Percentiles rank a stretch among this genome's conserved stretches.
These are phyloP conservation scores for Thalassiosira profunda DNA, from an alignment of 108 stramenopile genomes.

Conservation along the genomic window DNA sequence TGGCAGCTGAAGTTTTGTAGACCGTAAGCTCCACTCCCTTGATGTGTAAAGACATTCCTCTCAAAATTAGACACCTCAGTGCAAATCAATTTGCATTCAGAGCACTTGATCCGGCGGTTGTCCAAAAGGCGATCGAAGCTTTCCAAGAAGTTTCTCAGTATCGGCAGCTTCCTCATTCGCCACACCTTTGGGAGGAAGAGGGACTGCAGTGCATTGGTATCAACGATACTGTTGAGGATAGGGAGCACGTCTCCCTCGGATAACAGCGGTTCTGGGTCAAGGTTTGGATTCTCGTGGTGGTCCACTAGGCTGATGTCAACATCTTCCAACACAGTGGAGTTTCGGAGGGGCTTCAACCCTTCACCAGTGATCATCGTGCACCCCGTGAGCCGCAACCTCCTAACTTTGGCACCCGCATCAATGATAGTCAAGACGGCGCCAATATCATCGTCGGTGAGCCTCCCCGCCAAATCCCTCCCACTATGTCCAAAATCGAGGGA, in stretches of 20 bases:
- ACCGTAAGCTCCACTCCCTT: background rate
- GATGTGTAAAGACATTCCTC: background rate
- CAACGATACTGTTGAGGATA: background rate
- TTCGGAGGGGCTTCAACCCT: slow-evolving; percentile 11
- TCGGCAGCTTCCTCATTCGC: background rate
- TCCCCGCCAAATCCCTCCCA: slow-evolving; percentile 2
- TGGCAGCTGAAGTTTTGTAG: background rate
- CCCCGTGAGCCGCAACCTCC: background rate
- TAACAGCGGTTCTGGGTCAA: background rate
- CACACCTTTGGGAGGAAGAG: background rate
- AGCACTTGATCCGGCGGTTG: no score
- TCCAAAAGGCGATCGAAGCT: no score
- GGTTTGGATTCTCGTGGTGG: background rate
- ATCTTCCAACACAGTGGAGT: slow-evolving; percentile 1
- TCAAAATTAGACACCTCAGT: background rate
- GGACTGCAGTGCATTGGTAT: background rate
- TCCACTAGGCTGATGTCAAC: slow-evolving; percentile 6
- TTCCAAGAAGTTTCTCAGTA: background rate
- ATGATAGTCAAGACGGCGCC: background rate
- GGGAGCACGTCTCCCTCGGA: background rate
- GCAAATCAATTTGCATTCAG: background rate
- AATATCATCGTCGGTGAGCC: slow-evolving; percentile 23
- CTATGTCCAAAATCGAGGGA: slow-evolving; percentile 18
- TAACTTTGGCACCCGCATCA: background rate
- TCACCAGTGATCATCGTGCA: slow-evolving; percentile 15